A percentile compares a stretch with the other conserved stretches of the same genome.
Conservation (phyloP, 768 basidiomycete species). For the Trametes maxima region DNA sequence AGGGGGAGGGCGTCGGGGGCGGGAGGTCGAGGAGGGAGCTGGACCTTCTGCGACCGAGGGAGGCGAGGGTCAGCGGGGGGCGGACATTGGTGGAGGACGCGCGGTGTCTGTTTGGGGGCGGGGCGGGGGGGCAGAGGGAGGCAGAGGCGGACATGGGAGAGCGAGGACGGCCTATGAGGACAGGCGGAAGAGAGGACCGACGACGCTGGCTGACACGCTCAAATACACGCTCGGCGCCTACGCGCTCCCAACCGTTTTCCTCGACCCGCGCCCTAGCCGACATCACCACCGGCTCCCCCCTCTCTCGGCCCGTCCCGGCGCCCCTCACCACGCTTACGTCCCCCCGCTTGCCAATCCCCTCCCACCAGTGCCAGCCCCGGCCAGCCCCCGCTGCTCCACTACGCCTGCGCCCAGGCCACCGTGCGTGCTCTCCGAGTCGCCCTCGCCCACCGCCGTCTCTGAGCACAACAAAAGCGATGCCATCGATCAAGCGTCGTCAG, state of each 20-base stretch:
- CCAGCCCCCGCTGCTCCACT: background rate
- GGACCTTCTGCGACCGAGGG: constrained; percentile 47
- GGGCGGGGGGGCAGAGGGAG: constrained; percentile 35
- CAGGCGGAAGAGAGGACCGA: constrained; percentile 1
- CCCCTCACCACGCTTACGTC: constrained; percentile 12
- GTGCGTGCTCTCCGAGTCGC: background rate
- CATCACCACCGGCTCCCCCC: constrained; percentile 16
- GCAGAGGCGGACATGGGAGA: constrained; percentile 26
- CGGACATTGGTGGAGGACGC: constrained; percentile 63
- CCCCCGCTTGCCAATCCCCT: background rate
- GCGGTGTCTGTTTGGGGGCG: constrained; percentile 51
- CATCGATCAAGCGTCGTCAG: constrained; percentile 7
- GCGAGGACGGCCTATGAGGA: background rate
- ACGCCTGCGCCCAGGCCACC: background rate
- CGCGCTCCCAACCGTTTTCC: background rate
- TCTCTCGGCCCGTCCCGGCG: constrained; percentile 13
- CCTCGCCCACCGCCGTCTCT: background rate
- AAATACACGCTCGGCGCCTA: constrained; percentile 18
- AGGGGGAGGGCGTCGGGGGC: constrained; percentile 28
- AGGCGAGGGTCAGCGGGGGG: constrained; percentile 50
- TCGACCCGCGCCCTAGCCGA: constrained; percentile 1
- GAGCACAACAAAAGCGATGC: background rate
- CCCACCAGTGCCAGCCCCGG: background rate
- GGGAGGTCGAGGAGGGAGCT: constrained; percentile 33
- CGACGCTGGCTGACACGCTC: constrained; percentile 10